Conservation (phyloP, 2,329 filamentous ascomycete genomes). For the Hirsutella minnesotensis region DNA sequence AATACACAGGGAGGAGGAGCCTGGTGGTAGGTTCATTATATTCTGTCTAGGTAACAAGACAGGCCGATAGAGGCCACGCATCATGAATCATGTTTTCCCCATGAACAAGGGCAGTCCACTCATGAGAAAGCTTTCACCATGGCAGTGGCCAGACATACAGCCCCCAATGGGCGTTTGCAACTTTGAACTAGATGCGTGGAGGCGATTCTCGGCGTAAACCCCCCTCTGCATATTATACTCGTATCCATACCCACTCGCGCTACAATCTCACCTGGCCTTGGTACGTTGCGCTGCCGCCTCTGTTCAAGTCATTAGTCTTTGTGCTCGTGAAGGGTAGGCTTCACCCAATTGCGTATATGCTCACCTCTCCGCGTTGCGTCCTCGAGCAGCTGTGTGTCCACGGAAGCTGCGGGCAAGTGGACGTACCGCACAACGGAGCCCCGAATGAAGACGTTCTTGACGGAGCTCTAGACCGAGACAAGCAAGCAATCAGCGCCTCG, state of each 20-base stretch:
- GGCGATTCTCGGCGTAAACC: too few relatives aligned
- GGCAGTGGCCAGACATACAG: too few relatives aligned
- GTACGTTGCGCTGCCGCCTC: slow-evolving; percentile 46
- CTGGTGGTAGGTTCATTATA: slow-evolving; percentile 20
- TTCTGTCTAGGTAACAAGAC: too few relatives aligned
- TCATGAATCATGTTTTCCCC: too few relatives aligned
- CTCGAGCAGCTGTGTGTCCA: slow-evolving; percentile 78
- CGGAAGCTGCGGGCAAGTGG: slow-evolving; percentile 68
- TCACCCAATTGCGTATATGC: slow-evolving; percentile 6
- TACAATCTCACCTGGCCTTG: slow-evolving; percentile 36
- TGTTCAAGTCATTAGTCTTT: slow-evolving; percentile 13
- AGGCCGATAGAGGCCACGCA: too few relatives aligned
- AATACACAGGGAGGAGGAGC: slow-evolving; percentile 23
- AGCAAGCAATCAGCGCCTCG: too few relatives aligned
- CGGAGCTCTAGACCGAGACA: slow-evolving; percentile 52
- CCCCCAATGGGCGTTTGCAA: too few relatives aligned
- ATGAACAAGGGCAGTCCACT: too few relatives aligned
- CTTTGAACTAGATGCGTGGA: too few relatives aligned
- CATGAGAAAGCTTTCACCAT: too few relatives aligned
- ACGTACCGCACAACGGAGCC: slow-evolving; percentile 90
- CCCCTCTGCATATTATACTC: too few relatives aligned
- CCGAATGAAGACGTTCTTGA: slow-evolving; percentile 93
- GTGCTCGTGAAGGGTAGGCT: neutral
- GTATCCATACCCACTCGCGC: too few relatives aligned
- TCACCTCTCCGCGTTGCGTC: slow-evolving; percentile 81